Base-by-base conservation (phyloP, 345 rosid species). In the Brassica carinata region DNA sequence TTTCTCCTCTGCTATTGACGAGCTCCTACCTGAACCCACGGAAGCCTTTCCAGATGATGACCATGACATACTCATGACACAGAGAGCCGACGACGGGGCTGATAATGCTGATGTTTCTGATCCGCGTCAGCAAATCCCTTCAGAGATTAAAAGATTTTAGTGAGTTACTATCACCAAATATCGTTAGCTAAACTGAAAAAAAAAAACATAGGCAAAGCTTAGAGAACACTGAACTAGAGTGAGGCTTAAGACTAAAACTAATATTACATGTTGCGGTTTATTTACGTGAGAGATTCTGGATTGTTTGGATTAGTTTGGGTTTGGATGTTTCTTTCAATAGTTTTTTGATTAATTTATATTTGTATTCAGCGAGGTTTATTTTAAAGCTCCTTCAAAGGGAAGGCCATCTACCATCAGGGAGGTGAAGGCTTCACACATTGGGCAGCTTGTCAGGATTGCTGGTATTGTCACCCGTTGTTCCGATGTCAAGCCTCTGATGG, bases 391-490 rank as follows among this genome's bases (percentile, higher is more conserved):
- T 77, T 89, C 98, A 6, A 96, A 94, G 84, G 97, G 90, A 79
- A 74, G 87, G 33, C 87, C 96, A 48, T 91, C 84, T 80, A 89
- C 95, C 40, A 90, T 96, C 74, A 94, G 99, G 88, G 98, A 92
- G 83, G 98, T 96, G 81, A 96, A 85, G 85, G 96, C 99, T 76
- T 92, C 98, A 51, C 80, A 88, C 72, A 93, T 96, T 79, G 99
- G 99, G 27, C 97, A 93, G 72, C 96, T 96, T 82, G 97, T 96
- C 2, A 90, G 86, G 78, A 90, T 86, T 82, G 88, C 98, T 58
- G 99, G 99, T 64, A 94, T 96, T 87, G 90, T 96, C 70, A 96
- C 97, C 7, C 97, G 99, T 11, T 96, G 99, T 76, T 96, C 99
- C 8, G 99, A 96, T 86, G 99, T 96, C 71, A 96, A 93, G 88